Conservation (phyloP, 805 yeast genomes). For the Kodamaea kaohsiungensis region DNA sequence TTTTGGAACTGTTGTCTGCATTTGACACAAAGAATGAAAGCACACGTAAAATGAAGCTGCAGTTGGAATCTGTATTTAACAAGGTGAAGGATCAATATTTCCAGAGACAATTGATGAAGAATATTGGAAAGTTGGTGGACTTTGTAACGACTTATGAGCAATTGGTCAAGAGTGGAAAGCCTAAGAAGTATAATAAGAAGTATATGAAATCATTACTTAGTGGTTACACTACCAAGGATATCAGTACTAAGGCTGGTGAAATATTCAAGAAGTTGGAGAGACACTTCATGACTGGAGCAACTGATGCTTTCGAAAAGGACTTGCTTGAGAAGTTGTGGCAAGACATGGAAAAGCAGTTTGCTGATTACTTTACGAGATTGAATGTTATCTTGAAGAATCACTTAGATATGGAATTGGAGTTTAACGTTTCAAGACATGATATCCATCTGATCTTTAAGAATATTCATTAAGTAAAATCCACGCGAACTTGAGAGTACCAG, state of each 20-base stretch:
- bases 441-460: constrained; percentile 54
- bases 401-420: constrained; percentile 55
- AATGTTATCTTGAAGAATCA: constrained; percentile 51
- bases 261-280: constrained; percentile 56
- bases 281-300: constrained; percentile 47
- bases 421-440: constrained; percentile 54
- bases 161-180: constrained; percentile 50
- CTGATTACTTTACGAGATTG: constrained; percentile 54
- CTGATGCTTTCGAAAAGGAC: constrained; percentile 49
- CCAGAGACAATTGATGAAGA: constrained; percentile 37
- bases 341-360: constrained; percentile 64
- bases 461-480: constrained; percentile 10
- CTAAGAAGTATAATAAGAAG: constrained; percentile 64
- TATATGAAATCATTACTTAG: constrained; percentile 58
- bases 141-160: constrained; percentile 67
- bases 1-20: constrained; percentile 31
- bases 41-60: constrained; percentile 24
- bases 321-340: constrained; percentile 67
- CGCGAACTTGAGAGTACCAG: too few species aligned
- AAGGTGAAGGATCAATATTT: constrained; percentile 33
- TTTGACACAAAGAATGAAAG: constrained; percentile 18
- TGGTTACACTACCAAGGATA: constrained; percentile 58
- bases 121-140: constrained; percentile 66
- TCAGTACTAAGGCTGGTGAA: constrained; percentile 53
- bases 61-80: constrained; percentile 29